Evolutionary conservation across 169 alveolate genomes (phyloP), one percentile per base, ranked within the genome.

Genomic region (Plasmodium malariae): DNA sequence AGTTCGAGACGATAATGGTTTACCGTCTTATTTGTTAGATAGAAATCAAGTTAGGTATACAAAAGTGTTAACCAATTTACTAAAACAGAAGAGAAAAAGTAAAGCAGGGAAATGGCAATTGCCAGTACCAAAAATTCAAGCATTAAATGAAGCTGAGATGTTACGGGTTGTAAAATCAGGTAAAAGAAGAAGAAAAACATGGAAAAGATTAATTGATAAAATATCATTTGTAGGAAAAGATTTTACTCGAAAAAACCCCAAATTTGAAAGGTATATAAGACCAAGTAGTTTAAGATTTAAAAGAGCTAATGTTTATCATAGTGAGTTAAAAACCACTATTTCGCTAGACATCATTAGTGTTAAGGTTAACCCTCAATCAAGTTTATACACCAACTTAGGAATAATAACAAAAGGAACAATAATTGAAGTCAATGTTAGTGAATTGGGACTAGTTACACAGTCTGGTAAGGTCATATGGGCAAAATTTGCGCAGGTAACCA

Each of bases 91-190:
- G 92, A 93, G 99, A 65, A 98, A 98, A 95, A 99, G 98, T 89
- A 99, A 98, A 88, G 99, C 99, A 24, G 99, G 99, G 14, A 99
- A 98, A 94, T 99, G 99, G 99, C 96, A 97, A 63, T 99, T 99
- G 32, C 99, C 99, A 9, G 95, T 99, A 37, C 99, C 99, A 1
- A 98, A 98, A 92, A 99, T 98, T 21, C 96, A 98, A 87, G 98
- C 99, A 26, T 51, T 95, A 92, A 94, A 95, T 67, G 98, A 96
- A 72, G 97, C 94, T 55, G 98, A 97, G 88, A 97, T 97, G 99
- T 95, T 97, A 95, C 94, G 96, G 74, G 98, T 98, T 7, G 94
- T 98, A 36, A 95, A 97, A 74, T 93, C 99, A 14, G 99, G 99
- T 37, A 98, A 98, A 92, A 93, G 99, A 87, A 96, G 96, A 93